A percentile compares a stretch with the other conserved stretches of the same genome.
Evolutionary conservation across 2,329 filamentous ascomycete genomes (phyloP).

Genomic region (Madurella mycetomatis): DNA sequence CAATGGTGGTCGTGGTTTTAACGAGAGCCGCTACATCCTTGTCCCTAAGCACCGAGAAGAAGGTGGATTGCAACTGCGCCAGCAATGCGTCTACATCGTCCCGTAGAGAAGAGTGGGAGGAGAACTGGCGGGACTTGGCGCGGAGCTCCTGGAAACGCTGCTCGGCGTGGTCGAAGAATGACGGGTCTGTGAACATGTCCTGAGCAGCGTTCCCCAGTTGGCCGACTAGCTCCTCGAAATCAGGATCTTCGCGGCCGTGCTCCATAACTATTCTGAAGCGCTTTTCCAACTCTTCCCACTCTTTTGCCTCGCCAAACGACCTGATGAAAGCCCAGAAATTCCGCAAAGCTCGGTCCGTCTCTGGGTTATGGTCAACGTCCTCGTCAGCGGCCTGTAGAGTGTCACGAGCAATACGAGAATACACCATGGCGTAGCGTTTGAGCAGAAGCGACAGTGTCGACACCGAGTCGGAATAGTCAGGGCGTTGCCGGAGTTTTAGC

Average conservation of each 20-base stretch:
- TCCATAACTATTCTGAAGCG: constrained; percentile 66
- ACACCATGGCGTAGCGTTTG: constrained; percentile 71
- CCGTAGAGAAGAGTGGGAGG: constrained; percentile 62
- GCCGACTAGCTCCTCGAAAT: constrained; percentile 73
- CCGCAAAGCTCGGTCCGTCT: constrained; percentile 67
- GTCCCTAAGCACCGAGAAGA: constrained; percentile 67
- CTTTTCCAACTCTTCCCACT: constrained; percentile 72
- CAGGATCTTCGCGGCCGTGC: constrained; percentile 70
- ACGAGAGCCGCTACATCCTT: constrained; percentile 66
- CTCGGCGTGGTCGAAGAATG: constrained; percentile 74
- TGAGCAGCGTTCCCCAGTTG: constrained; percentile 72
- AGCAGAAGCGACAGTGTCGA: constrained; percentile 72
- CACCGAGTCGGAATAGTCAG: constrained; percentile 82
- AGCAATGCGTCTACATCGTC: constrained; percentile 71
- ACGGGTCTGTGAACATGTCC: constrained; percentile 77
- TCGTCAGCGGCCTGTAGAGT: constrained; percentile 62
- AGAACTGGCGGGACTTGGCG: constrained; percentile 57
- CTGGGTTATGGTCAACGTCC: constrained; percentile 68
- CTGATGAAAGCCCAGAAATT: constrained; percentile 79
- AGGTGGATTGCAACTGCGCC: constrained; percentile 61
- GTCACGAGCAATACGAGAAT: constrained; percentile 68
- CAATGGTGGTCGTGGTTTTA: constrained; percentile 62
- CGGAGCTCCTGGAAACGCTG: constrained; percentile 49
- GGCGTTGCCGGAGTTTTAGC: constrained; percentile 65
- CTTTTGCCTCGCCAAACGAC: constrained; percentile 68